Percentiles rank a stretch among this genome's conserved stretches.
phyloP scores from a whole-genome alignment of 2,329 filamentous ascomycete genomes.

The Thielaviopsis ethacetica region DNA sequence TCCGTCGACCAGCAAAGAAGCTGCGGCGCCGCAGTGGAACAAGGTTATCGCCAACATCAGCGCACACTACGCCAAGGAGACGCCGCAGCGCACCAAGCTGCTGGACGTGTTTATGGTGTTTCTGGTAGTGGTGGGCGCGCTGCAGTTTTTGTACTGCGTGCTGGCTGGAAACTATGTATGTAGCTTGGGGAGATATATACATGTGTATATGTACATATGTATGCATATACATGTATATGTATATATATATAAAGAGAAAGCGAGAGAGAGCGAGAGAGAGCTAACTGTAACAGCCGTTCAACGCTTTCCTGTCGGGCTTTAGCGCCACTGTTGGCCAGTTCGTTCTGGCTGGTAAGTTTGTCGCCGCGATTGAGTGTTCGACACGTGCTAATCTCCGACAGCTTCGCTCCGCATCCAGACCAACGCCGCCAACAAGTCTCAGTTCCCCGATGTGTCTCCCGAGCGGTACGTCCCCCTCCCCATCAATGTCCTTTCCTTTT shows the following conservation, averaged over 20 bases:
- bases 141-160: slow-evolving; percentile 90
- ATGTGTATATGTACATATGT: too few species aligned
- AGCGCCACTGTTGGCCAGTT: slow-evolving; percentile 91
- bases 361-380: too few species aligned
- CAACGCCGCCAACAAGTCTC: slow-evolving; percentile 60
- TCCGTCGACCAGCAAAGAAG: slow-evolving; percentile 15
- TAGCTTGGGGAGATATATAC: slow-evolving; percentile 15
- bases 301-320: slow-evolving; percentile 94
- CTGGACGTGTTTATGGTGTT: slow-evolving; percentile 85
- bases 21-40: slow-evolving; percentile 24
- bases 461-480: slow-evolving; percentile 44
- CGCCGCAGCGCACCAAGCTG: slow-evolving; percentile 80
- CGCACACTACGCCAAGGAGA: slow-evolving; percentile 63
- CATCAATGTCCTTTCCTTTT: neutral
- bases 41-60: slow-evolving; percentile 55
- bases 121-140: slow-evolving; percentile 64
- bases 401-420: slow-evolving; percentile 81
- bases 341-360: slow-evolving; percentile 63
- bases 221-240: too few species aligned
- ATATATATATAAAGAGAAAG: too few species aligned
- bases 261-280: neutral
- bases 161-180: slow-evolving; percentile 87
- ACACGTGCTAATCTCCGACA: slow-evolving; percentile 16
- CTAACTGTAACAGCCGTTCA: slow-evolving; percentile 61
- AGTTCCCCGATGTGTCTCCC: slow-evolving; percentile 61